Evolutionary conservation across 306 rosid genomes (phyloP), one percentile per base, ranked within the genome.

Genomic region (Dicorynia guianensis): DNA sequence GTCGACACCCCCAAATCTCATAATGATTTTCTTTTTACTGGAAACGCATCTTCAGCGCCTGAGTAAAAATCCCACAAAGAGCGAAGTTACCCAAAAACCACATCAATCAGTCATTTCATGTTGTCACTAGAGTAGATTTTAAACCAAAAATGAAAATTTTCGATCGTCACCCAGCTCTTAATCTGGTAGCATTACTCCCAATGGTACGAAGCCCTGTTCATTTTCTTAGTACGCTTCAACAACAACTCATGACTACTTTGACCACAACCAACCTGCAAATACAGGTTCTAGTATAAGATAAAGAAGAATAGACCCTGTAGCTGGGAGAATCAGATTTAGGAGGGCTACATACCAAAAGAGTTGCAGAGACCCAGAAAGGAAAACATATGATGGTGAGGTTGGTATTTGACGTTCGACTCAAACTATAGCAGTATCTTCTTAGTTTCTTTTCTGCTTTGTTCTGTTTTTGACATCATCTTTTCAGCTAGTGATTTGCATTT

Each of bases 81-180:
- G 76, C 77, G 64, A 76, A 70, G 82, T 72, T 60, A 33, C 79
- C 65, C 49, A 61, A 25, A 25, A 49, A 47, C 49, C 67, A 19
- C 77, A 68, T 85, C 86, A 76, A 63, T 76, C 82, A 57, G 75
- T 83, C 87, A 34, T 62, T 44, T 58, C 77, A 53, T 67, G 8
- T 66, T 33, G 56, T 69, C 58, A 39, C 20, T 18, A 14, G 13
- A 50, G 49, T 40, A 34, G 19, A 46, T 56, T 59, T 38, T 73
- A 71, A 64, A 76, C 71, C 53, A 70, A 42, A 76, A 11, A 54
- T 4, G 69, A 47, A 75, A 66, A 52, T 60, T 30, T 54, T 61
- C 30, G 47, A 65, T 68, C 54, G 53, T 25, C 73, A 42, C 38
- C 48, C 71, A 61, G 8, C 54, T 68, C 57, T 67, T 60, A 52